These are phyloP conservation scores for Pichia kluyveri DNA, from an alignment of 805 yeast species.

Conservation along the genomic window DNA sequence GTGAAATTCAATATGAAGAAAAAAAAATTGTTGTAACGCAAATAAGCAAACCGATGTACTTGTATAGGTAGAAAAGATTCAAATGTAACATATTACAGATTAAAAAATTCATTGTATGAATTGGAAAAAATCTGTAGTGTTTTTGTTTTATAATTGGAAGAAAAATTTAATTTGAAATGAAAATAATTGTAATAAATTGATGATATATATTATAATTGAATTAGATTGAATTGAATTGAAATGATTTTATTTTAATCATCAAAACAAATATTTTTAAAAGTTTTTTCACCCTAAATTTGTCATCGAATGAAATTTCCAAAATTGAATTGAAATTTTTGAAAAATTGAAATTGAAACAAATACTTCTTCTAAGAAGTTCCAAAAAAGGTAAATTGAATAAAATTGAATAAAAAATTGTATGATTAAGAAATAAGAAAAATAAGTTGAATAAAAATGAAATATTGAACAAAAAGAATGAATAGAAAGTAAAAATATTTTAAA, in stretches of 20 bases:
- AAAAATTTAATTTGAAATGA: neutral
- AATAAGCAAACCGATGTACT: conserved; percentile 7
- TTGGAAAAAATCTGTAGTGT: neutral
- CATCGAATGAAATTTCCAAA: neutral
- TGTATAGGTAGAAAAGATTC: conserved; percentile 9
- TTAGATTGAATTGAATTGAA: too few relatives aligned
- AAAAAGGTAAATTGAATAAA: conserved; percentile 2
- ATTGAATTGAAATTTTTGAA: neutral
- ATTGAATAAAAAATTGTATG: neutral
- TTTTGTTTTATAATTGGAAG: neutral
- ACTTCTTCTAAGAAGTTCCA: conserved; percentile 11
- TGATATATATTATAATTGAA: neutral
- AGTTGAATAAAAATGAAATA: neutral
- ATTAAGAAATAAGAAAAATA: neutral
- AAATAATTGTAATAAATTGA: neutral
- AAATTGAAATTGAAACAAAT: neutral
- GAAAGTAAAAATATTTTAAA: neutral
- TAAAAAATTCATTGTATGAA: neutral
- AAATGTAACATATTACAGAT: conserved; percentile 6
- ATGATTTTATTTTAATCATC: neutral
- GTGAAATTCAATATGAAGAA: neutral
- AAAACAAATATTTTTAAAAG: neutral
- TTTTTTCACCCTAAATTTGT: conserved; percentile 2
- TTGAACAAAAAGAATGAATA: neutral
- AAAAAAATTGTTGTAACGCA: neutral